Evolutionary conservation across 2,329 filamentous ascomycete genomes (phyloP).

Genomic region (Colletotrichum gigasporum): DNA sequence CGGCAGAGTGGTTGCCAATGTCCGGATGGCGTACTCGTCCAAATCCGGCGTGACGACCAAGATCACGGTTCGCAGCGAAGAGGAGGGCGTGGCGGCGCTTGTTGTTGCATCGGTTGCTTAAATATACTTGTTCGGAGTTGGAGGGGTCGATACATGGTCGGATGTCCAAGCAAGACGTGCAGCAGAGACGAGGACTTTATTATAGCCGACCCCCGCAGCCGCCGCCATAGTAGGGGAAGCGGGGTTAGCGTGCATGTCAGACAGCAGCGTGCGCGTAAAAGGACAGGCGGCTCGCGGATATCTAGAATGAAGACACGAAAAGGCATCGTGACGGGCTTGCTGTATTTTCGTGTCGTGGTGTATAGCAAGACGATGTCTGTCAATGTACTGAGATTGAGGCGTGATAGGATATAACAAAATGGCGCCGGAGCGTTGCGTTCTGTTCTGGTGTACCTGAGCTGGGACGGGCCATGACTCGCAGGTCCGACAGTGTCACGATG

Average conservation of each 20-base stretch:
- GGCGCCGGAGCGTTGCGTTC: too few species aligned
- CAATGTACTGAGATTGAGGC: not conserved
- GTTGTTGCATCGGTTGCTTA: slow-evolving; percentile 87
- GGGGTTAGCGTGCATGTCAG: slow-evolving; percentile 3
- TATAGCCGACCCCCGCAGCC: slow-evolving; percentile 16
- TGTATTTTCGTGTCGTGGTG: not conserved
- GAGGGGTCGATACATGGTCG: slow-evolving; percentile 30
- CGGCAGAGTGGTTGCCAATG: slow-evolving; percentile 85
- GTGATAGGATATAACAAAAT: not conserved
- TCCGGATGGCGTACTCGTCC: slow-evolving; percentile 93
- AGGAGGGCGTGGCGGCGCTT: slow-evolving; percentile 87
- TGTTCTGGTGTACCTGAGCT: too few species aligned
- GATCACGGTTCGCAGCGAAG: slow-evolving; percentile 90
- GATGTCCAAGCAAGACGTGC: slow-evolving; percentile 25
- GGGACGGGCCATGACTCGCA: not conserved
- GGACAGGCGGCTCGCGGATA: slow-evolving; percentile 26
- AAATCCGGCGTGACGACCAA: slow-evolving; percentile 97
- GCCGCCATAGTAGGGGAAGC: slow-evolving; percentile 5
- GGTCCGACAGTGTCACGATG: not conserved
- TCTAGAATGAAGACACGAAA: slow-evolving; percentile 32
- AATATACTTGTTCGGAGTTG: slow-evolving; percentile 38
- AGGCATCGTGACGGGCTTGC: slow-evolving; percentile 7
- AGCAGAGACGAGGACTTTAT: slow-evolving; percentile 21
- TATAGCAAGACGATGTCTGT: not conserved
- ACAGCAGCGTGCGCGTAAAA: slow-evolving; percentile 12